Percentiles rank a stretch among this genome's conserved stretches.
Conservation (phyloP, 2,329 filamentous ascomycete genomes). For the Cryphonectria nitschkei region DNA sequence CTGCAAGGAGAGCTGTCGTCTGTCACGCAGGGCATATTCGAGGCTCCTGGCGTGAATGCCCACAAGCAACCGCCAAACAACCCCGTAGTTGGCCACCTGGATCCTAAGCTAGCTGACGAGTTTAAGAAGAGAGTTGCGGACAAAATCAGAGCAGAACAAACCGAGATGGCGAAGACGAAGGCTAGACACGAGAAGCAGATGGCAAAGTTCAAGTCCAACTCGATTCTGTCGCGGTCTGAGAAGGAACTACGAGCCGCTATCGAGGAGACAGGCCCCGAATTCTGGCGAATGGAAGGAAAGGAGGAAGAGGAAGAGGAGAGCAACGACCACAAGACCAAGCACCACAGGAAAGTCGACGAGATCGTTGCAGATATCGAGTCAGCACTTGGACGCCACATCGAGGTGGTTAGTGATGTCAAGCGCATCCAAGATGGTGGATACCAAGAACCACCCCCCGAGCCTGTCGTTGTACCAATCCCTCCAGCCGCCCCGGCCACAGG, state of each 20-base stretch:
- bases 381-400: slow-evolving; percentile 68
- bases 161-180: slow-evolving; percentile 85
- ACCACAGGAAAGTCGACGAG: slow-evolving; percentile 66
- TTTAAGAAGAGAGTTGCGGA: slow-evolving; percentile 79
- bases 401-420: slow-evolving; percentile 65
- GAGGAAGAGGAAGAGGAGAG: slow-evolving; percentile 55
- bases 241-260: slow-evolving; percentile 71
- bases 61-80: slow-evolving; percentile 53
- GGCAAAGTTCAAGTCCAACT: slow-evolving; percentile 72
- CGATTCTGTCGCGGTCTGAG: slow-evolving; percentile 74
- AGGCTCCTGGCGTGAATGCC: slow-evolving; percentile 60
- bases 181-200: slow-evolving; percentile 76
- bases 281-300: slow-evolving; percentile 66
- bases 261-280: slow-evolving; percentile 61
- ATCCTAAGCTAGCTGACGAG: slow-evolving; percentile 76
- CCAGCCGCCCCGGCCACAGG: slow-evolving; percentile 33
- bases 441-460: slow-evolving; percentile 62
- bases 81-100: slow-evolving; percentile 68
- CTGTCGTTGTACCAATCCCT: slow-evolving; percentile 36
- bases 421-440: slow-evolving; percentile 80
- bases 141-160: slow-evolving; percentile 72
- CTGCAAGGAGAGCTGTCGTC: slow-evolving; percentile 79
- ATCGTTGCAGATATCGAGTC: slow-evolving; percentile 77
- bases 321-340: slow-evolving; percentile 44
- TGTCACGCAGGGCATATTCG: slow-evolving; percentile 84